Evolutionary conservation across 2,329 filamentous ascomycete genomes (phyloP), one percentile per base, ranked within the genome.

Genomic region (Coniella lustricola): DNA sequence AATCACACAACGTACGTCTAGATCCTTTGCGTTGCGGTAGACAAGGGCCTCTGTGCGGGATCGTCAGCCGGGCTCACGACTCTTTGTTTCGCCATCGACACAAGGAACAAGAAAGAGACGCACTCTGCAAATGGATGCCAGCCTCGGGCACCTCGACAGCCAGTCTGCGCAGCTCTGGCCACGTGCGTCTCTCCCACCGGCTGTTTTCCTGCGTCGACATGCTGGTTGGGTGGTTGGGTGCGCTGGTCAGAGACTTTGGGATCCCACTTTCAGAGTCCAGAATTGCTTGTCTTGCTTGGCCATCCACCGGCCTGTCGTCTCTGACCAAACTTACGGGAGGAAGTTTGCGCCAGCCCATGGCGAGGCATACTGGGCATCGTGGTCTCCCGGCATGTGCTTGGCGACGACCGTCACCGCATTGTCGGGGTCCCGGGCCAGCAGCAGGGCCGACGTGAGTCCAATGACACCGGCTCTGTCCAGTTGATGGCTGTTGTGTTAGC

Each of bases 341-440:
- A 82, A 83, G 61, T 93, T 91, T 53, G 88, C 89, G 13, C 89
- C 89, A 3, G 89, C 89, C 85, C 87, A 94, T 1, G 88, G 89
- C 5, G 87, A 94, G 1, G 87, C 84, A 64, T 95, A 96, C 71
- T 94, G 85, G 56, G 90, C 84, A 56, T 91, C 86, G 65, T 91
- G 93, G 69, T 96, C 90, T 32, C 90, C 90, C 0, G 90, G 90
- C 85, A 95, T 93, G 63, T 95, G 86, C 61, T 91, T 94, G 4
- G 88, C 65, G 2, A 70, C 58, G 0, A 71, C 60, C 0, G 67
- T 67, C 44, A 71, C 63, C 16, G 55, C 61, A 53, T 75, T 72
- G 32, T 58, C 62, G 44, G 67, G 64, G 56, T 66, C 65, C 55
- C 65, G 72, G 5, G 74, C 67, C 31, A 78, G 65, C 39, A 74